phyloP scores from a whole-genome alignment of 2,329 filamentous ascomycete genomes.

The Phialocephala subalpina region DNA sequence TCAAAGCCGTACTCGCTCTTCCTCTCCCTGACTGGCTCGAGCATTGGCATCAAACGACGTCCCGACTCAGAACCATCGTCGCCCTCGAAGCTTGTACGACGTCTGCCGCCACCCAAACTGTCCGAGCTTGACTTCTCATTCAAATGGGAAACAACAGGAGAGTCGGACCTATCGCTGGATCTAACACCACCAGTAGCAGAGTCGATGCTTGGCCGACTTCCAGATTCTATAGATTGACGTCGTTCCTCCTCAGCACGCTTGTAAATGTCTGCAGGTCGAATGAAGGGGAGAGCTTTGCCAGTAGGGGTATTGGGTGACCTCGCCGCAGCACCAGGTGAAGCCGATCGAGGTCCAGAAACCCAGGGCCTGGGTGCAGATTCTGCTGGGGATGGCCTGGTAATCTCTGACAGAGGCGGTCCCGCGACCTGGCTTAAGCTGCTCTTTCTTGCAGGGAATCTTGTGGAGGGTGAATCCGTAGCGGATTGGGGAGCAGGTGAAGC shows the following conservation, averaged over 20 bases:
- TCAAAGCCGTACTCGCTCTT: conserved; percentile 67
- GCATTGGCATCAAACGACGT: conserved; percentile 49
- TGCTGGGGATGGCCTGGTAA: conserved; percentile 25
- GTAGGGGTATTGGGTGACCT: conserved; percentile 44
- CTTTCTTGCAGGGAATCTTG: conserved; percentile 66
- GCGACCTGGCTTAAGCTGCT: conserved; percentile 64
- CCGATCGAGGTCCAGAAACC: conserved; percentile 42
- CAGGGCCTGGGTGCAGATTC: conserved; percentile 40
- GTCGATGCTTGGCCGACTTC: conserved; percentile 61
- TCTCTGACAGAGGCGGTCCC: conserved; percentile 39
- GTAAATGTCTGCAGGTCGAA: conserved; percentile 81
- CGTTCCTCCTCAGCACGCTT: conserved; percentile 73
- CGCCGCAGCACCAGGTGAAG: conserved; percentile 48
- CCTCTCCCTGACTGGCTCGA: conserved; percentile 64
- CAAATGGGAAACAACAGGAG: conserved; percentile 34
- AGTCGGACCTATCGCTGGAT: conserved; percentile 39
- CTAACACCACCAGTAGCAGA: conserved; percentile 42
- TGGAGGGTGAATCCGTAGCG: conserved; percentile 42
- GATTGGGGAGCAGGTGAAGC: conserved; percentile 47
- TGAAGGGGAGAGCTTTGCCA: conserved; percentile 66
- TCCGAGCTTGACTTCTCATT: conserved; percentile 37
- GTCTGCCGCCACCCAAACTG: conserved; percentile 29
- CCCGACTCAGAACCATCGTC: conserved; percentile 48
- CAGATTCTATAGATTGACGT: conserved; percentile 63
- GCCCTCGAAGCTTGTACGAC: conserved; percentile 34